Percentiles rank a stretch among this genome's conserved stretches.
These are phyloP conservation scores for Penicillium decumbens DNA, from an alignment of 2,329 filamentous ascomycete species.

Conservation along the genomic window DNA sequence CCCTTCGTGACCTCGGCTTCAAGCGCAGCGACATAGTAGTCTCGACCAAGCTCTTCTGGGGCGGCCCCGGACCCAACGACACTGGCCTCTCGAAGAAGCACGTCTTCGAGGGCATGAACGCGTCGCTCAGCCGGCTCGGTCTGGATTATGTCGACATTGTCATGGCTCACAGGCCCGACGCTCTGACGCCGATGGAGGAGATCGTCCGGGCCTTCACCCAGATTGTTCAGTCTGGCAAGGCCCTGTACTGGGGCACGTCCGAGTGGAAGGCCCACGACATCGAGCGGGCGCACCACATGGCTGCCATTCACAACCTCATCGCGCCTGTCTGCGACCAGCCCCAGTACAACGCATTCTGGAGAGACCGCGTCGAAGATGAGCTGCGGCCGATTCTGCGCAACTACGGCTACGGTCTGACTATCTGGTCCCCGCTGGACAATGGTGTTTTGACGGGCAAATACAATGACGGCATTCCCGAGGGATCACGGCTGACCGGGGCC, in stretches of 20 bases:
- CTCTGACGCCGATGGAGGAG: slow-evolving; percentile 65
- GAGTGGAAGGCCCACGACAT: slow-evolving; percentile 67
- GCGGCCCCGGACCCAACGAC: slow-evolving; percentile 61
- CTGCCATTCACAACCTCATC: slow-evolving; percentile 57
- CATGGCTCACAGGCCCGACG: slow-evolving; percentile 67
- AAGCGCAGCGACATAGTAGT: slow-evolving; percentile 51
- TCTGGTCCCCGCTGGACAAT: slow-evolving; percentile 58
- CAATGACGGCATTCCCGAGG: slow-evolving; percentile 57
- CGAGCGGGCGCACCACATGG: slow-evolving; percentile 57
- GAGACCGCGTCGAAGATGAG: slow-evolving; percentile 60
- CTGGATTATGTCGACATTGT: slow-evolving; percentile 66
- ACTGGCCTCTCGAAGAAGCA: slow-evolving; percentile 66
- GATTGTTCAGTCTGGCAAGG: slow-evolving; percentile 63
- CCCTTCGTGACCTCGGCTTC: slow-evolving; percentile 53
- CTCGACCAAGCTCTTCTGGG: slow-evolving; percentile 57
- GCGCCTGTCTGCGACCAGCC: slow-evolving; percentile 55
- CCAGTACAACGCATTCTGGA: slow-evolving; percentile 60
- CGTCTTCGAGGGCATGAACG: slow-evolving; percentile 61
- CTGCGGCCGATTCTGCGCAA: slow-evolving; percentile 58
- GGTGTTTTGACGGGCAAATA: slow-evolving; percentile 66
- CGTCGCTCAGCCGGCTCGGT: slow-evolving; percentile 57
- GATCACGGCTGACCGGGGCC: slow-evolving; percentile 52
- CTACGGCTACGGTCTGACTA: slow-evolving; percentile 58
- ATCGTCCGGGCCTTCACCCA: slow-evolving; percentile 68
- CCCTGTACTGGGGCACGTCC: slow-evolving; percentile 68